These are phyloP conservation scores for Rubus idaeus DNA, from an alignment of 306 rosid genomes.

Conservation along the genomic window DNA sequence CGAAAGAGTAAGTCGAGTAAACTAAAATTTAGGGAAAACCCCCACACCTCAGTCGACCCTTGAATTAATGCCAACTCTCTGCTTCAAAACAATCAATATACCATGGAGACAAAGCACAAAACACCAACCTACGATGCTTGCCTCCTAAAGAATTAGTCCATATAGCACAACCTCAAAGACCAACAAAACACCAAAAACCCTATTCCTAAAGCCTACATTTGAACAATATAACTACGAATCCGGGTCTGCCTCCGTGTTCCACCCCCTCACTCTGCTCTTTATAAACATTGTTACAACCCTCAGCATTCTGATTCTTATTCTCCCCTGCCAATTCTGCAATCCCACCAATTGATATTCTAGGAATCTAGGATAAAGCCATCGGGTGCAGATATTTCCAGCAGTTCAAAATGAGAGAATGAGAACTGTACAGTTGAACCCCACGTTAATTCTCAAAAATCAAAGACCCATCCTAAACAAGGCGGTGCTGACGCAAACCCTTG, in stretches of 20 bases:
- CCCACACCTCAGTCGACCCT: slow-evolving; percentile 45
- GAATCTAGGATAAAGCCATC: slow-evolving; percentile 32
- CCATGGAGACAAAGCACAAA: slow-evolving; percentile 52
- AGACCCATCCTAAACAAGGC: slow-evolving; percentile 57
- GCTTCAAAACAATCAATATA: slow-evolving; percentile 56
- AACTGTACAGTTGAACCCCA: slow-evolving; percentile 41
- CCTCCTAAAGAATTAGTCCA: slow-evolving; percentile 85
- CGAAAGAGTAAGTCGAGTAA: slow-evolving; percentile 36
- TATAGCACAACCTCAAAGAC: slow-evolving; percentile 40
- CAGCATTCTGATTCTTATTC: slow-evolving; percentile 35
- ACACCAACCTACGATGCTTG: slow-evolving; percentile 40
- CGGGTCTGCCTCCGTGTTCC: slow-evolving; percentile 43
- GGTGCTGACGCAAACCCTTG: slow-evolving; percentile 89
- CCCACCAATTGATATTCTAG: slow-evolving; percentile 32
- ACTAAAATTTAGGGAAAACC: slow-evolving; percentile 34
- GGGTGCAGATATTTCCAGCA: slow-evolving; percentile 30
- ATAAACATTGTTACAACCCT: slow-evolving; percentile 28
- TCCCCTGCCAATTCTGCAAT: slow-evolving; percentile 23
- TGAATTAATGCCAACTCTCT: slow-evolving; percentile 44
- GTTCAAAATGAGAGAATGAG: slow-evolving; percentile 41
- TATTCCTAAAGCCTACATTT: slow-evolving; percentile 56
- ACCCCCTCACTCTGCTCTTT: slow-evolving; percentile 35
- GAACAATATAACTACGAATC: slow-evolving; percentile 41
- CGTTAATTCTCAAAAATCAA: slow-evolving; percentile 24
- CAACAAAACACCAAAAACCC: slow-evolving; percentile 53